Percentiles rank a stretch among this genome's conserved stretches.
These are phyloP conservation scores for Lepidium aucheri DNA, from an alignment of 345 rosid genomes.

Conservation along the genomic window DNA sequence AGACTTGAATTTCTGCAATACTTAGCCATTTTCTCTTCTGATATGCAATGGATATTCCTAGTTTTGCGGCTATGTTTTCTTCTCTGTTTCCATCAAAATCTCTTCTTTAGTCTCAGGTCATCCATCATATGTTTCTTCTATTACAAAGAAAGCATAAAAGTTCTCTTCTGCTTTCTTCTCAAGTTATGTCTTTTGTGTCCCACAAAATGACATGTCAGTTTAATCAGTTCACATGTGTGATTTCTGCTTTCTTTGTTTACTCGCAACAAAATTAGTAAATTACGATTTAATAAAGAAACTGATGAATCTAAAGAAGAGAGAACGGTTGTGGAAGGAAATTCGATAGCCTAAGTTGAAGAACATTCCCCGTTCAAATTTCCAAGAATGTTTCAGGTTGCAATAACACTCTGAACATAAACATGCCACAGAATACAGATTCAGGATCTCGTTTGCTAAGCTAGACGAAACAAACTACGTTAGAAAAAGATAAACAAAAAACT, in stretches of 20 bases:
- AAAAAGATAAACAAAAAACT: too few relatives aligned
- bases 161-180: slow-evolving; percentile 7
- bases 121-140: slow-evolving; percentile 25
- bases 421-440: not conserved
- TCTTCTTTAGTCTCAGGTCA: slow-evolving; percentile 28
- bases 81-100: slow-evolving; percentile 9
- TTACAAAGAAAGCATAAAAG: slow-evolving; percentile 22
- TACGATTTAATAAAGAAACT: not conserved
- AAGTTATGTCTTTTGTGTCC: slow-evolving; percentile 8
- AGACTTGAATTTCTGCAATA: not conserved
- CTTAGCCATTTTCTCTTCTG: slow-evolving; percentile 2
- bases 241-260: not conserved
- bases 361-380: not conserved
- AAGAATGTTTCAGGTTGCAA: not conserved
- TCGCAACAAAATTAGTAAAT: not conserved
- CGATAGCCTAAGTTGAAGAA: not conserved
- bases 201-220: not conserved
- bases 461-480: too few relatives aligned
- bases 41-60: slow-evolving; percentile 31
- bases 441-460: not conserved
- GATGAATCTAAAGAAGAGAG: not conserved
- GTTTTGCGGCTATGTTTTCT: slow-evolving; percentile 25
- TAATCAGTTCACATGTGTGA: not conserved
- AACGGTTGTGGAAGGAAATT: not conserved
- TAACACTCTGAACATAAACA: slow-evolving; percentile 8